Evolutionary conservation across 2,329 filamentous ascomycete species (phyloP), one percentile per base, ranked within the genome.

Genomic region (Pseudogymnoascus sp.): DNA sequence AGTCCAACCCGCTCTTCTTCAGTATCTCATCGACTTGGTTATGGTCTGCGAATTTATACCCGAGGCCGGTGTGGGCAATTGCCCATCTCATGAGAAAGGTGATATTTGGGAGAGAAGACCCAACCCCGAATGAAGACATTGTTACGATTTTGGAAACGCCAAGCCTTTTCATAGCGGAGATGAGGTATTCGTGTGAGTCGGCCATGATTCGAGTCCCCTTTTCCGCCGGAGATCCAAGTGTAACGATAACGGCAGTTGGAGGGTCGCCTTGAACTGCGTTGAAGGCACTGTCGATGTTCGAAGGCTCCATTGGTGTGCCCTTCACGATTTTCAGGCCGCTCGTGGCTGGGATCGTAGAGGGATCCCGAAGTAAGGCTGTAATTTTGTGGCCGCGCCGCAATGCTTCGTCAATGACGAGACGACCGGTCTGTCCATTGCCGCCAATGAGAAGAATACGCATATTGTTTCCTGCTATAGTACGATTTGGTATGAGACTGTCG

Each of bases 61-160:
- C 72, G 77, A 83, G 81, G 65, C 78, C 77, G 45, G 75, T 77
- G 43, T 78, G 70, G 38, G 68, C 72, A 69, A 84, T 78, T 19
- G 81, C 66, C 37, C 74, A 63, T 29, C 75, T 74, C 64, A 83
- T 66, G 2, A 77, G 68, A 43, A 74, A 75, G 37, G 74, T 70
- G 65, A 81, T 70, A 62, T 77, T 76, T 0, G 64, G 33, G 71
- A 74, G 78, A 5, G 80, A 82, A 39, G 72, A 69, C 1, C 76
- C 79, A 6, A 77, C 75, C 16, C 81, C 82, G 65, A 80, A 78
- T 2, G 78, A 76, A 19, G 78, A 80, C 72, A 83, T 76, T 63
- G 81, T 72, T 33, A 82, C 74, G 6, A 82, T 68, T 63, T 80
- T 82, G 2, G 69, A 67, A 59, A 73, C 72, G 33, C 72, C 69